These are phyloP conservation scores for Isoetes taiwanensis DNA, from an alignment of 75 land plant species.

Conservation along the genomic window DNA sequence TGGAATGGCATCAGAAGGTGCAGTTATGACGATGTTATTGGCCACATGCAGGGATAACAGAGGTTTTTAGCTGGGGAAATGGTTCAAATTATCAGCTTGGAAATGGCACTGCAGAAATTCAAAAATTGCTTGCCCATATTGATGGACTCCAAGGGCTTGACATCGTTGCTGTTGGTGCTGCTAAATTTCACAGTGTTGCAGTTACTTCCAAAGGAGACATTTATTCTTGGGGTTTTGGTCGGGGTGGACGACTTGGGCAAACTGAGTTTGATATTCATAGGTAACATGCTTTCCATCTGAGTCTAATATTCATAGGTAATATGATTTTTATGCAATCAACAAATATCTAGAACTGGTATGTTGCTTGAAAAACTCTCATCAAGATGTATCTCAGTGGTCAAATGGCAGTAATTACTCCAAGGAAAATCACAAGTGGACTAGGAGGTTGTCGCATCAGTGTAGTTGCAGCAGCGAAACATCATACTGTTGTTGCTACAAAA, in stretches of 20 bases:
- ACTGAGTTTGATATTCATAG: constrained; percentile 97
- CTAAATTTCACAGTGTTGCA: constrained; percentile 93
- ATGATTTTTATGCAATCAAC: background rate
- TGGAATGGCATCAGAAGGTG: no score
- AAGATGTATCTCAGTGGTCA: constrained; percentile 56
- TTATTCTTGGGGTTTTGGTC: constrained; percentile 97
- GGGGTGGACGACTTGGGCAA: constrained; percentile 95
- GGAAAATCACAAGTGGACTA: constrained; percentile 55
- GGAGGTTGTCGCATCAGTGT: constrained; percentile 56
- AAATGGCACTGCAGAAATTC: constrained; percentile 82
- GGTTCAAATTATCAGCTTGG: constrained; percentile 97
- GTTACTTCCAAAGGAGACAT: constrained; percentile 58
- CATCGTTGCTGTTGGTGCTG: constrained; percentile 53
- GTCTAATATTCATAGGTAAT: background rate
- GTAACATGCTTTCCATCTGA: constrained; percentile 14
- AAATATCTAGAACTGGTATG: background rate
- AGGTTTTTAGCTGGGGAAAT: constrained; percentile 97
- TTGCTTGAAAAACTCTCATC: background rate
- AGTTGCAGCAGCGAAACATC: constrained; percentile 94
- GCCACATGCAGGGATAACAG: constrained; percentile 47
- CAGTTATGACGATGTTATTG: no score
- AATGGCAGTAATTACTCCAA: constrained; percentile 93
- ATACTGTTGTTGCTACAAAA: constrained; percentile 79
- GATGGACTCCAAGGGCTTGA: constrained; percentile 66
- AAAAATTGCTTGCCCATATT: constrained; percentile 74